Evolutionary conservation across 1,284 basidiomycete species (phyloP), one percentile per base, ranked within the genome.

Genomic region (Waitea zeae): DNA sequence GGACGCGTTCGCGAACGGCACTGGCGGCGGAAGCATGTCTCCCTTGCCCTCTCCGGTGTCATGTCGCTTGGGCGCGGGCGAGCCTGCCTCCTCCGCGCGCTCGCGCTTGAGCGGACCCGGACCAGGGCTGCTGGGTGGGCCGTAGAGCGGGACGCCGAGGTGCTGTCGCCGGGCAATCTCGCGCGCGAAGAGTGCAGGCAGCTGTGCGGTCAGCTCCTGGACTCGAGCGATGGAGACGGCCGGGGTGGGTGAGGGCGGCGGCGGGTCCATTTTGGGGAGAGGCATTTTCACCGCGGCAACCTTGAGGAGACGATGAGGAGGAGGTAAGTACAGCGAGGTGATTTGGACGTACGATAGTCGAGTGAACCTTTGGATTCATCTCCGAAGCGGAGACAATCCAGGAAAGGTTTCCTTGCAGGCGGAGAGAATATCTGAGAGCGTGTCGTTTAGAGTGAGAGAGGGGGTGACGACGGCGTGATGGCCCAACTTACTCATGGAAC

Each of bases 351-450:
- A 33, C 19, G 27, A 24, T 18, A 53, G 64, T 40, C 51, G 67
- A 68, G 24, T 26, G 7, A 29, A 54, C 54, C 48, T 59, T 58
- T 28, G 59, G 61, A 32, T 49, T 56, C 18, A 59, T 59, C 43
- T 80, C 77, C 22, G 66, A 71, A 18, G 64, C 65, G 14, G 65
- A 61, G 32, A 74, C 73, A 39, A 80, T 53, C 71, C 73, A 82
- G 1, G 62, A 56, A 7, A 82, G 56, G 49, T 81, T 81, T 18
- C 67, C 61, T 44, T 79, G 68, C 28, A 80, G 51, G 38, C 75
- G 64, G 13, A 37, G 37, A 4, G 62, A 49, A 49, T 67, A 78
- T 47, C 76, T 80, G 43, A 20, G 26, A 17, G 6, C 17, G n/a
- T 28, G 17, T 32, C n/a, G n/a, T n/a, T n/a, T n/a, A n/a, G n/a